Conservation (phyloP, 2,329 filamentous ascomycete genomes). For the Diaporthe caulivora region DNA sequence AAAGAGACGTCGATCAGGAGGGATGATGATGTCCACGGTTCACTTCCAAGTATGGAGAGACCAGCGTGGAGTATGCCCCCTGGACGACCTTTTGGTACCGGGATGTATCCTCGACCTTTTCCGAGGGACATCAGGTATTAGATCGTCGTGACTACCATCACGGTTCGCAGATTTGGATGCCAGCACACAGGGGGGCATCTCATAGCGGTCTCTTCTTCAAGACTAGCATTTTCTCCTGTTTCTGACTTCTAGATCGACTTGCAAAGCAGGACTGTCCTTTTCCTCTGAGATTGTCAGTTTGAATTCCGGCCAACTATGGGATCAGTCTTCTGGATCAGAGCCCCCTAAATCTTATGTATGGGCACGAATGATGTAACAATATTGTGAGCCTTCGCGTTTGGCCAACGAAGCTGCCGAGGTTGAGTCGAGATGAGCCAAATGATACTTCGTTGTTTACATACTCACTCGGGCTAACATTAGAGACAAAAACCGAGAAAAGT, state of each 20-base stretch:
- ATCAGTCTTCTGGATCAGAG: background rate
- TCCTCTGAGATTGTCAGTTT: background rate
- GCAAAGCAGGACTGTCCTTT: background rate
- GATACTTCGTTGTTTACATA: background rate
- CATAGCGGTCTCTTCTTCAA: background rate
- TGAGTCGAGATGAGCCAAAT: background rate
- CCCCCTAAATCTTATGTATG: background rate
- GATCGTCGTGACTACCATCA: too few relatives aligned
- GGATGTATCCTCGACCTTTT: conserved; percentile 7
- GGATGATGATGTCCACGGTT: conserved; percentile 52
- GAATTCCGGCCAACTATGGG: background rate
- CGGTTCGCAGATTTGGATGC: background rate
- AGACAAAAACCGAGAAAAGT: conserved; percentile 26
- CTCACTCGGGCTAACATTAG: conserved; percentile 33
- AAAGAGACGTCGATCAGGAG: conserved; percentile 59
- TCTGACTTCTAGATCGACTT: background rate
- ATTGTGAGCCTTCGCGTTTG: background rate
- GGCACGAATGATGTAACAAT: conserved; percentile 22
- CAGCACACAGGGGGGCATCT: background rate
- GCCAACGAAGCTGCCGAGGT: background rate
- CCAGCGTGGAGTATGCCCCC: conserved; percentile 4
- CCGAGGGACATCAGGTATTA: conserved; percentile 19
- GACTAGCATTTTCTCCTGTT: background rate
- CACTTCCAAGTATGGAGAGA: conserved; percentile 61
- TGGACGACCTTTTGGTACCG: background rate